A percentile compares a stretch with the other conserved stretches of the same genome.
These are phyloP conservation scores for Seiridium unicorne DNA, from an alignment of 2,329 filamentous ascomycete species.

Conservation along the genomic window DNA sequence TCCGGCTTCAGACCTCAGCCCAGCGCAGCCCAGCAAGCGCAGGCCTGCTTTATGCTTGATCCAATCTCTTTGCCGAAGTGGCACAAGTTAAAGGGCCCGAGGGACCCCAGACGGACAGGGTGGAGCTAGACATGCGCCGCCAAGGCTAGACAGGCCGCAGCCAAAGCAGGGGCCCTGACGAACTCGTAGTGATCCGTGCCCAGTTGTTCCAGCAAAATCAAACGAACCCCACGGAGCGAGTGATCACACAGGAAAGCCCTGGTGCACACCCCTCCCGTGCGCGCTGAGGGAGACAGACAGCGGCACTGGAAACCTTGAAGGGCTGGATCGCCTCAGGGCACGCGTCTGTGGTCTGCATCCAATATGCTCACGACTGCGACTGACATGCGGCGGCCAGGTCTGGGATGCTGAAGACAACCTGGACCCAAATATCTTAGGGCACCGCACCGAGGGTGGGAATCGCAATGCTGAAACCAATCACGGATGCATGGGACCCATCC, in stretches of 20 bases:
- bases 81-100: slow-evolving; percentile 6
- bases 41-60: slow-evolving; percentile 8
- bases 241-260: background rate
- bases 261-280: background rate
- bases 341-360: too few species aligned
- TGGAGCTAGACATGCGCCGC: slow-evolving; percentile 5
- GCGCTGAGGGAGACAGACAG: too few species aligned
- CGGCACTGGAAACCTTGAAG: too few species aligned
- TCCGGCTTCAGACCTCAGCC: background rate
- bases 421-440: background rate
- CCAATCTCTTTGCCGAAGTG: slow-evolving; percentile 11
- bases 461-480: slow-evolving; percentile 3
- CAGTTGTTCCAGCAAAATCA: slow-evolving; percentile 9
- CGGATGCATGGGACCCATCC: background rate
- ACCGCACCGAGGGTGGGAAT: background rate
- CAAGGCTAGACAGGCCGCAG: slow-evolving; percentile 6
- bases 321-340: too few species aligned
- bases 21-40: background rate
- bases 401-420: background rate
- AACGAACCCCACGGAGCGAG: slow-evolving; percentile 7
- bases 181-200: background rate
- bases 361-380: too few species aligned
- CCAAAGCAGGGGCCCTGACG: background rate
- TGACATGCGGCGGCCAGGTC: too few species aligned
- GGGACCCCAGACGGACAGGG: slow-evolving; percentile 5